A percentile compares a stretch with the other conserved stretches of the same genome.
Evolutionary conservation across 768 basidiomycete species (phyloP).

Genomic region (Gymnopilus dilepis): DNA sequence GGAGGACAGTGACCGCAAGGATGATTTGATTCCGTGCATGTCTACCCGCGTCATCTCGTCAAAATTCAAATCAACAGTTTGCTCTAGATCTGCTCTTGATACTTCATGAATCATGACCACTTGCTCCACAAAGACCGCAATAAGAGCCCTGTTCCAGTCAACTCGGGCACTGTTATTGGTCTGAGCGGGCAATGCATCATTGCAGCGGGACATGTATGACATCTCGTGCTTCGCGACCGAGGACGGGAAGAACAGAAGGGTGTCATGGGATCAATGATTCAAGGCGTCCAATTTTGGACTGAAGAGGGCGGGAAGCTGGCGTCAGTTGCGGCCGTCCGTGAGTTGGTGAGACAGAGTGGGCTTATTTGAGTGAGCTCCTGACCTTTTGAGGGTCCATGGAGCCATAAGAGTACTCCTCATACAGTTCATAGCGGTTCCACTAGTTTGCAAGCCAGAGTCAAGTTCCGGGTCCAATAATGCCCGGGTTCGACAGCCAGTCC

Average conservation of each 20-base stretch:
- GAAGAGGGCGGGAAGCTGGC: neutral
- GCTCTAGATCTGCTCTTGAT: neutral
- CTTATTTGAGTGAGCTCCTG: neutral
- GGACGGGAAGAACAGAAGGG: neutral
- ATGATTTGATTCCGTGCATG: neutral
- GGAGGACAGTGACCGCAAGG: neutral
- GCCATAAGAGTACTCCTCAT: neutral
- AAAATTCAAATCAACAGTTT: too few species aligned
- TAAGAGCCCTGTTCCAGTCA: neutral
- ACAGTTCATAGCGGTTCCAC: too few species aligned
- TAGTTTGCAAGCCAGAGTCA: too few species aligned
- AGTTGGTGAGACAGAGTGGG: neutral
- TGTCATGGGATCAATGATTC: slow-evolving; percentile 5
- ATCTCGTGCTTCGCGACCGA: neutral
- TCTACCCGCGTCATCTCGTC: neutral
- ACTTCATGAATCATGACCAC: too few species aligned
- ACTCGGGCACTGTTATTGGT: neutral
- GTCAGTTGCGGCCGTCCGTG: neutral
- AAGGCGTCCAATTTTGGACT: slow-evolving; percentile 2
- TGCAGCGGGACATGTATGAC: neutral
- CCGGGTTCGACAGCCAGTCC: too few species aligned
- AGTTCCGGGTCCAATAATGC: too few species aligned
- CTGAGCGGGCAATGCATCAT: neutral
- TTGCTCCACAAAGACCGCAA: neutral
- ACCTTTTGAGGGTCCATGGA: neutral